phyloP scores from a whole-genome alignment of 106 monocot genomes.

The Dendrobium chrysotoxum region DNA sequence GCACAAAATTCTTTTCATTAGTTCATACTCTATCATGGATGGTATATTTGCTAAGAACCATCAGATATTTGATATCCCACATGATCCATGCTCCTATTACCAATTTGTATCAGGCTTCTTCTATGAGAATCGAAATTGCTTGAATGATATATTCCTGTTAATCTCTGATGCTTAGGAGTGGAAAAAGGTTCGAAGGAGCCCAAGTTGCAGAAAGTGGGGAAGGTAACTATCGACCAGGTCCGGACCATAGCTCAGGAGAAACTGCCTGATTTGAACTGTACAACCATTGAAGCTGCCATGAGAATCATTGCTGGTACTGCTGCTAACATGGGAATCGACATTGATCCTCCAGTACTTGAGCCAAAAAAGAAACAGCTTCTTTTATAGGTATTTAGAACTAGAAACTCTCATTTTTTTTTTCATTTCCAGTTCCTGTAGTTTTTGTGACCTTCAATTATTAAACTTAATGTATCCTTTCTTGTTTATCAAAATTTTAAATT shows the following conservation, averaged over 20 bases:
- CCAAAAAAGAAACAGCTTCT: slow-evolving; percentile 47
- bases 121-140: background rate
- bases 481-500: too few relatives aligned
- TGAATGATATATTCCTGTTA: background rate
- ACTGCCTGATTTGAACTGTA: slow-evolving; percentile 87
- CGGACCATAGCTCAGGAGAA: slow-evolving; percentile 83
- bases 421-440: too few relatives aligned
- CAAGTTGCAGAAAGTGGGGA: slow-evolving; percentile 71
- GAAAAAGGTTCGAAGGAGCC: slow-evolving; percentile 95
- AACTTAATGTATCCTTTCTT: too few relatives aligned
- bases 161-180: slow-evolving; percentile 36
- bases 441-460: too few relatives aligned
- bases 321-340: slow-evolving; percentile 94
- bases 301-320: slow-evolving; percentile 95
- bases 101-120: too few relatives aligned
- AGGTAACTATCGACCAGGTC: slow-evolving; percentile 70
- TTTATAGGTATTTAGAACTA: background rate
- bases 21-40: too few relatives aligned
- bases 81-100: too few relatives aligned
- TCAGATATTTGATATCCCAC: too few relatives aligned
- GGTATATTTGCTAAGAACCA: too few relatives aligned
- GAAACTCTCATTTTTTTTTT: background rate
- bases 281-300: slow-evolving; percentile 78
- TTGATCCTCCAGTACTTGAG: slow-evolving; percentile 83
- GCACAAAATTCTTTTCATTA: too few relatives aligned